Evolutionary conservation across 257 asterid species (phyloP).

Genomic region (Solanum chilense): DNA sequence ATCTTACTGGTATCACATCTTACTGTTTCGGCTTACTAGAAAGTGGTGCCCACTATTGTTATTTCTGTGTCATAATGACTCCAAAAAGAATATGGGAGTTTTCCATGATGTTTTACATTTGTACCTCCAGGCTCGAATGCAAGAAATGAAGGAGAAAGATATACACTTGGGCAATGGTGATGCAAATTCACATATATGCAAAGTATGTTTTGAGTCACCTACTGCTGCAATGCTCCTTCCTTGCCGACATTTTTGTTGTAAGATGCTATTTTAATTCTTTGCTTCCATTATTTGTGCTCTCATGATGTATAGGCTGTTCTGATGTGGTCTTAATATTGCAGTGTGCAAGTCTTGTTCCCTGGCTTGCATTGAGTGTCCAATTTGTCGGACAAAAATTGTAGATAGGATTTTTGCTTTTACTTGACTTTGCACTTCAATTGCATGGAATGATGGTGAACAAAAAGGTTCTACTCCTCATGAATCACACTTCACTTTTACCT

Average conservation of each 20-base stretch:
- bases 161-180: conserved; percentile 62
- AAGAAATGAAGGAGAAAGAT: conserved; percentile 95
- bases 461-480: not conserved
- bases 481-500: not conserved
- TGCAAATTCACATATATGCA: conserved; percentile 76
- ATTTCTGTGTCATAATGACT: not conserved
- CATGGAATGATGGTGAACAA: conserved; percentile 58
- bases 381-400: conserved; percentile 63
- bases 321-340: conserved; percentile 18
- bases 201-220: conserved; percentile 92
- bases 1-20: not conserved
- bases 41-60: not conserved
- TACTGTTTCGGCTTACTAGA: not conserved
- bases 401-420: conserved; percentile 92
- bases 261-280: conserved; percentile 13
- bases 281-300: not conserved
- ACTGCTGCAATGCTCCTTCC: conserved; percentile 97
- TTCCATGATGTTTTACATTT: not conserved
- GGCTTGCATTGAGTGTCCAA: conserved; percentile 87
- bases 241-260: conserved; percentile 97
- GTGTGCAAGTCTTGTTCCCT: conserved; percentile 79
- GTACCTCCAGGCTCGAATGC: conserved; percentile 77
- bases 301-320: not conserved
- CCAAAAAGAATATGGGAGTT: not conserved
- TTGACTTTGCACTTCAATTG: conserved; percentile 16